These are phyloP conservation scores for Plasmodium yoelii DNA, from an alignment of 169 alveolate genomes.

Conservation along the genomic window DNA sequence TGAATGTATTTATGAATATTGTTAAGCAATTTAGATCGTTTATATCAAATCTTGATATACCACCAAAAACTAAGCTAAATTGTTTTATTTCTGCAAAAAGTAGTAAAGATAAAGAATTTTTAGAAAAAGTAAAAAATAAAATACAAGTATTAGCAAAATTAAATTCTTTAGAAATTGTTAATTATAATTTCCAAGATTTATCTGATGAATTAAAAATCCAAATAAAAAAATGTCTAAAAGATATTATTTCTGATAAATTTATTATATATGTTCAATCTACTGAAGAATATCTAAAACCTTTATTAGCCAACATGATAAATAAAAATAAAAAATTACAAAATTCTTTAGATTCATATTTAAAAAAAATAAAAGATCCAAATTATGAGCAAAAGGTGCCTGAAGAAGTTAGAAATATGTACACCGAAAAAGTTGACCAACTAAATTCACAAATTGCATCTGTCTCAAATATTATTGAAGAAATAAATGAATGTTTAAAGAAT, in stretches of 20 bases:
- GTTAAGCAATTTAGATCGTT: conserved; percentile 84
- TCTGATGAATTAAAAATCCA: conserved; percentile 24
- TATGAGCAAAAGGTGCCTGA: conserved; percentile 90
- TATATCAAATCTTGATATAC: conserved; percentile 84
- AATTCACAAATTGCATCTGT: conserved; percentile 49
- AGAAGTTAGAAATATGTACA: conserved; percentile 83
- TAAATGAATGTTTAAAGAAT: conserved; percentile 65
- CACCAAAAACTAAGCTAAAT: conserved; percentile 80
- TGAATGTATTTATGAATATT: conserved; percentile 77
- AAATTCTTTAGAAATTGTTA: conserved; percentile 29
- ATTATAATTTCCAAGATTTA: conserved; percentile 71
- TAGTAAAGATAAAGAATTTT: conserved; percentile 48
- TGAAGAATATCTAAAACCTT: conserved; percentile 79
- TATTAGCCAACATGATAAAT: conserved; percentile 74
- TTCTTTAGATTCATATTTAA: conserved; percentile 82
- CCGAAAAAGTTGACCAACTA: conserved; percentile 85
- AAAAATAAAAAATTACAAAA: conserved; percentile 80
- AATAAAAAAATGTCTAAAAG: conserved; percentile 61
- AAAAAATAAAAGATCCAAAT: conserved; percentile 85
- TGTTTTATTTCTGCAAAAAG: conserved; percentile 82
- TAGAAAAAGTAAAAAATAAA: conserved; percentile 77
- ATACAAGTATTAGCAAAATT: conserved; percentile 74
- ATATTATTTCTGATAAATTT: conserved; percentile 75
- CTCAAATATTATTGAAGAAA: conserved; percentile 56
- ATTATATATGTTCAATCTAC: conserved; percentile 80